phyloP scores from a whole-genome alignment of 1,284 basidiomycete genomes.

The Macrocystidia cucumis region DNA sequence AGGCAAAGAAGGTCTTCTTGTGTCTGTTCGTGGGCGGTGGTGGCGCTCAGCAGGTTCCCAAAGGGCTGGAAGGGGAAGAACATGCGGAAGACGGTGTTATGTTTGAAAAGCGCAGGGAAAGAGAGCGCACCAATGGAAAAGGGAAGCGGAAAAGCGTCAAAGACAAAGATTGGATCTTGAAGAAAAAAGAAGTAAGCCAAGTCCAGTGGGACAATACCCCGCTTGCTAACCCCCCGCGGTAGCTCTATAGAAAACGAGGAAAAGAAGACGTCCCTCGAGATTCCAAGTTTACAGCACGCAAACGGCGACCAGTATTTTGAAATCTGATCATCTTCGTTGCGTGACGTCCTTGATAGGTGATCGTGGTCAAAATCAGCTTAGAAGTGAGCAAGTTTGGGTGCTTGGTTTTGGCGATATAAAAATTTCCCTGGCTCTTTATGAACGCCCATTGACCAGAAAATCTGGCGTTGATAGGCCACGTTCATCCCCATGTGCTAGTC shows the following conservation, averaged over 20 bases:
- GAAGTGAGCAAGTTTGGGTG: constrained; percentile 6
- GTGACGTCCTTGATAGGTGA: constrained; percentile 5
- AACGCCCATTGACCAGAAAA: too few species aligned
- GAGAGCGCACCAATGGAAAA: constrained; percentile 46
- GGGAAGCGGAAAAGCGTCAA: constrained; percentile 63
- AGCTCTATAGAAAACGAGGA: constrained; percentile 77
- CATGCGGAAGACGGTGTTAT: constrained; percentile 40
- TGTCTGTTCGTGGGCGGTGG: constrained; percentile 84
- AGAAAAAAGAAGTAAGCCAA: constrained; percentile 70
- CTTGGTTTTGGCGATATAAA: too few species aligned
- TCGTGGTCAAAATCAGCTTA: constrained; percentile 3
- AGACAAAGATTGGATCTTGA: constrained; percentile 75
- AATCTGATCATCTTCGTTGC: constrained; percentile 10
- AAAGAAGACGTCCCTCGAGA: constrained; percentile 75
- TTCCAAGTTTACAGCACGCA: constrained; percentile 78
- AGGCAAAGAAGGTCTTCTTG: constrained; percentile 88
- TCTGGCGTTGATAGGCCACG: too few species aligned
- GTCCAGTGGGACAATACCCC: constrained; percentile 2
- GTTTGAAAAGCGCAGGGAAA: constrained; percentile 66
- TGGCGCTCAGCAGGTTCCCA: constrained; percentile 58
- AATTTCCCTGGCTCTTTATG: too few species aligned
- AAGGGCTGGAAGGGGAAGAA: constrained; percentile 67
- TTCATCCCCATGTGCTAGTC: too few species aligned
- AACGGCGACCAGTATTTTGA: constrained; percentile 63
- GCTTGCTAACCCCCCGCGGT: constrained; percentile 7